Evolutionary conservation across 768 basidiomycete species (phyloP), one percentile per base, ranked within the genome.

Genomic region (Termitomyces sp.): DNA sequence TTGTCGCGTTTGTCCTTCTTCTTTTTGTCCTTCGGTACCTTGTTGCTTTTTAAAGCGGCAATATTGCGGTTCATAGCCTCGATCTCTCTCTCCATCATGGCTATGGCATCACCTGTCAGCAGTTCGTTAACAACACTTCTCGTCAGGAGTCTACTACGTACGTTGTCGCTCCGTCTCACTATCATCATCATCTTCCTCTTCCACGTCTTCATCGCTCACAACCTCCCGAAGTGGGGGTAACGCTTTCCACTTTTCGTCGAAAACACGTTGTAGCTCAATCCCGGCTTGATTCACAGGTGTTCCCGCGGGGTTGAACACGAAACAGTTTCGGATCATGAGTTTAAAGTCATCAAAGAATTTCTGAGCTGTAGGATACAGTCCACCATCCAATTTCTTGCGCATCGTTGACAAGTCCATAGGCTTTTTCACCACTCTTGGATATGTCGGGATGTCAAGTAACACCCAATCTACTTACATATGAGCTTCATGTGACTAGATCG

Each of bases 341-440:
- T 89, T 91, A 77, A 98, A 91, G 74, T 99, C 97, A 33, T 87
- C 84, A 63, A 89, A 87, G 70, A 98, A 94, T 68, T 88, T 86
- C 51, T 83, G 77, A 2, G 91, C 88, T n/a, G 79, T 87, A 1
- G 81, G 64, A 69, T 98, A 99, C 61, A 89, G 85, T 54, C 82
- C 78, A 36, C 77, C 78, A 44, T 94, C 90, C 50, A 99, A 79
- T 73, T 95, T 96, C 71, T 77, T 83, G 64, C 86, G 85, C 79
- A 99, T 95, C 9, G 92, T 94, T 12, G 85, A 82, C 60, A 99
- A 71, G 71, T 99, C 97, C 93, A 99, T 98, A 4, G 97, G 97
- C 67, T 85, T 87, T 79, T 95, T 96, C 70, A 99, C 80, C 64
- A 96, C 75, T 72, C 87, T 91, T 2, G 86, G 85, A 72, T 99